Conservation (phyloP, 306 rosid genomes). For the Pyrus communis region DNA sequence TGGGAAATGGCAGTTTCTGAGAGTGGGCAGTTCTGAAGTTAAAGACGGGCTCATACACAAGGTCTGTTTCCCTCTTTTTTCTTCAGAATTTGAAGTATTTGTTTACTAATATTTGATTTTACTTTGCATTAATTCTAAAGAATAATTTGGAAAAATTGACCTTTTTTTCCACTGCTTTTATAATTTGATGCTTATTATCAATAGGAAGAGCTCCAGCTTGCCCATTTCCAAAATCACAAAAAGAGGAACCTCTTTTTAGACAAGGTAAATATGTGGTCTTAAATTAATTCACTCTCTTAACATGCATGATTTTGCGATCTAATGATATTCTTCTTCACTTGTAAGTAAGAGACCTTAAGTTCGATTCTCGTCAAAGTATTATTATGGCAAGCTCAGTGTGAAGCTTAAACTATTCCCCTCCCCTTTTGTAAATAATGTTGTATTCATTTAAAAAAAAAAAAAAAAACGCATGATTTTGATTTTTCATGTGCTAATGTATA, state of each 20-base stretch:
- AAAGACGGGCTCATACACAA: slow-evolving; percentile 7
- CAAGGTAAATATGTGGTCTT: not conserved
- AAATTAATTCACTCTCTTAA: not conserved
- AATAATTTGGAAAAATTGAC: not conserved
- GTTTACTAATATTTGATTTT: too few species aligned
- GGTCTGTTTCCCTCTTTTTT: not conserved
- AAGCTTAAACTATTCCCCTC: too few species aligned
- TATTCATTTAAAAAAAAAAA: too few species aligned
- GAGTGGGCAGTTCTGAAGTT: slow-evolving; percentile 7
- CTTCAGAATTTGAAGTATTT: not conserved
- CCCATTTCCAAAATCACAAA: not conserved
- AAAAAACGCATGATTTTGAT: not conserved
- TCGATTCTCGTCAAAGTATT: too few species aligned
- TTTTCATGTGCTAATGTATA: not conserved
- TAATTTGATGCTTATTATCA: not conserved
- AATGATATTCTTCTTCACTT: too few species aligned
- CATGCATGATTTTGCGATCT: too few species aligned
- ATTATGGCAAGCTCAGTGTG: too few species aligned
- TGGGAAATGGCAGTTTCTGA: slow-evolving; percentile 1
- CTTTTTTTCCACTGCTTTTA: not conserved
- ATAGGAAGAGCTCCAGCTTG: slow-evolving; percentile 16
- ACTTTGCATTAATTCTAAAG: too few species aligned
- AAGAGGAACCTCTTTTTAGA: slow-evolving; percentile 4
- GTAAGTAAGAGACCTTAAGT: too few species aligned
- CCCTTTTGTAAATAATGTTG: too few species aligned